Conservation (phyloP, 768 basidiomycete species). For the Termitomyces bulborhizus region DNA sequence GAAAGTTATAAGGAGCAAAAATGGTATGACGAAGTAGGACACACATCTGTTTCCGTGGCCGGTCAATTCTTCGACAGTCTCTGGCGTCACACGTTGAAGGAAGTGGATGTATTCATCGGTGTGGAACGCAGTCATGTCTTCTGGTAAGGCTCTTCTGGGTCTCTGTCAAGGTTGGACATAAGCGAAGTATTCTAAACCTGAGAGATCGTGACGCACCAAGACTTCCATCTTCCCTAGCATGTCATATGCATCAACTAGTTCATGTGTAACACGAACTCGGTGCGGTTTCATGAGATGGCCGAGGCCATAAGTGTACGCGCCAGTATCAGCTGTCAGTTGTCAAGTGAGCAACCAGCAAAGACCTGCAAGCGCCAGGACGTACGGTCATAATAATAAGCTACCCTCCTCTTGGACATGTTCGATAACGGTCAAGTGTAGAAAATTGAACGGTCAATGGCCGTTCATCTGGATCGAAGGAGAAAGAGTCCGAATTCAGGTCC, state of each 20-base stretch:
- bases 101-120: conserved; percentile 98
- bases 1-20: not conserved
- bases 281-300: conserved; percentile 97
- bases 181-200: not conserved
- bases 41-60: conserved; percentile 81
- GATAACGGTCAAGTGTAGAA: conserved; percentile 2
- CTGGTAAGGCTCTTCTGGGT: conserved; percentile 63
- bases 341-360: conserved; percentile 1
- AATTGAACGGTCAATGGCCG: conserved; percentile 5
- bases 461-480: conserved; percentile 8
- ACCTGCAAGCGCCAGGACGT: conserved; percentile 15
- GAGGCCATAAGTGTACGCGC: conserved; percentile 73
- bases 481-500: conserved; percentile 11
- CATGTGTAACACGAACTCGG: conserved; percentile 90
- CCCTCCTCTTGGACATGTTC: conserved; percentile 63
- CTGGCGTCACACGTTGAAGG: conserved; percentile 81
- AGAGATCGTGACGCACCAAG: conserved; percentile 46
- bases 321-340: conserved; percentile 51
- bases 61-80: conserved; percentile 83
- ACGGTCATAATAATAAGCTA: conserved; percentile 81
- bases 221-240: conserved; percentile 95
- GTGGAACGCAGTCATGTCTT: conserved; percentile 90
- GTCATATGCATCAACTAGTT: conserved; percentile 84
- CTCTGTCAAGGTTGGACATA: conserved; percentile 34
- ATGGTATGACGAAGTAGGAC: conserved; percentile 19